Conservation (phyloP, 805 yeast species). For the Tetrapisispora namnaoensis region DNA sequence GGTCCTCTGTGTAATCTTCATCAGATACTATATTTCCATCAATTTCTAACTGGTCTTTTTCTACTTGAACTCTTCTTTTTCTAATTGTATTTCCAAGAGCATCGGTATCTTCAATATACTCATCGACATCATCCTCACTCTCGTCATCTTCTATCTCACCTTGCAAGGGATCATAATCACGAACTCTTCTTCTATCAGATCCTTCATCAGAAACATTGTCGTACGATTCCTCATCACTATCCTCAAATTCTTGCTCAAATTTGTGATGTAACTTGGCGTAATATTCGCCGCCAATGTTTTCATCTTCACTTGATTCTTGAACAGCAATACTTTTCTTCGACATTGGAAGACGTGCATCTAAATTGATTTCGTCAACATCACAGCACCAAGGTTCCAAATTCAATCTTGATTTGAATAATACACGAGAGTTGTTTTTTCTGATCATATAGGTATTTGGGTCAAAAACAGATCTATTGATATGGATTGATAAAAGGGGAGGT, state of each 20-base stretch:
- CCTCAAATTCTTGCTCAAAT: slow-evolving; percentile 28
- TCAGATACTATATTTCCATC: slow-evolving; percentile 6
- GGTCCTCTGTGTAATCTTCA: slow-evolving; percentile 6
- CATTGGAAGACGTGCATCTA: slow-evolving; percentile 73
- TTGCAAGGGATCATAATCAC: slow-evolving; percentile 23
- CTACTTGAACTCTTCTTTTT: background rate
- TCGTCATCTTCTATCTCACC: slow-evolving; percentile 14
- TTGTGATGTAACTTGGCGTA: slow-evolving; percentile 25
- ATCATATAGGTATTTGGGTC: slow-evolving; percentile 79
- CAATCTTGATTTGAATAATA: slow-evolving; percentile 61
- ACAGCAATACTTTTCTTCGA: slow-evolving; percentile 42
- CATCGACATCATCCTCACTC: slow-evolving; percentile 10
- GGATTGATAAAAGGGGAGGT: slow-evolving; percentile 74
- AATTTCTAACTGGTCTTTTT: background rate
- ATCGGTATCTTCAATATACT: slow-evolving; percentile 23
- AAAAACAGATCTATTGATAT: slow-evolving; percentile 87
- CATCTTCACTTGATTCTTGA: slow-evolving; percentile 26
- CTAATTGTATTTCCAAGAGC: slow-evolving; percentile 27
- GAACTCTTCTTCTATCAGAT: slow-evolving; percentile 8
- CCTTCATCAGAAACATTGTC: slow-evolving; percentile 1
- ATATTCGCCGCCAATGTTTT: slow-evolving; percentile 22
- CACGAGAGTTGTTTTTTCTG: slow-evolving; percentile 73
- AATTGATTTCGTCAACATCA: slow-evolving; percentile 56
- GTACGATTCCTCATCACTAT: slow-evolving; percentile 18
- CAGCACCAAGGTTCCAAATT: slow-evolving; percentile 64